These are phyloP conservation scores for Antitrichia curtipendula DNA, from an alignment of 225 moss, liverwort and hornwort genomes.

Conservation along the genomic window DNA sequence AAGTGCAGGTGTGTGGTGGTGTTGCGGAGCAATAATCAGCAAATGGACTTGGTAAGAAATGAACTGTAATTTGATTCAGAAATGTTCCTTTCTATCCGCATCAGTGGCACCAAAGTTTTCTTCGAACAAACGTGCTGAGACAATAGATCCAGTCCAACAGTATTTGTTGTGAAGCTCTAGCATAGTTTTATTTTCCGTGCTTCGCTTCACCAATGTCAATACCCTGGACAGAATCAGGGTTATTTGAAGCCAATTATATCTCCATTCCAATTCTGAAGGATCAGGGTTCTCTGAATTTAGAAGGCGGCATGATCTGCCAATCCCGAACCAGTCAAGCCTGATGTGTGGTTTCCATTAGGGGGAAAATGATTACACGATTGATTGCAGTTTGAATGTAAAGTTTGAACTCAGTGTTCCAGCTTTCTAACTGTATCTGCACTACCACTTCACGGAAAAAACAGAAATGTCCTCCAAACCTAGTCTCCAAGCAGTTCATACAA, in stretches of 20 bases:
- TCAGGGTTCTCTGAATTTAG: neutral
- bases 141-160: neutral
- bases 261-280: neutral
- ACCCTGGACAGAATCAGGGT: neutral
- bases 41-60: neutral
- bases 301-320: neutral
- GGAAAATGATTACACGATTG: neutral
- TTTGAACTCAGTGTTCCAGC: neutral
- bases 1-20: slow-evolving; percentile 25
- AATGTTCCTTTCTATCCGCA: neutral
- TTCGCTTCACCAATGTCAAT: neutral
- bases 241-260: neutral
- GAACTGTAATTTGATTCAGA: neutral
- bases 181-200: neutral
- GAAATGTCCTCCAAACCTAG: neutral
- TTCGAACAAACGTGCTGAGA: neutral
- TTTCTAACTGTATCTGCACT: too few species aligned
- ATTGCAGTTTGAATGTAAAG: neutral
- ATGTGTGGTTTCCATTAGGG: neutral
- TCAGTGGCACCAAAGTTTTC: neutral
- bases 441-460: neutral
- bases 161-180: neutral
- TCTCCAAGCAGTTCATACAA: neutral
- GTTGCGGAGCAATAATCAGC: neutral
- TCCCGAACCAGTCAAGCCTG: neutral